Conservation (phyloP, 1,284 basidiomycete genomes). For the Austroboletus novae-zelandiae region DNA sequence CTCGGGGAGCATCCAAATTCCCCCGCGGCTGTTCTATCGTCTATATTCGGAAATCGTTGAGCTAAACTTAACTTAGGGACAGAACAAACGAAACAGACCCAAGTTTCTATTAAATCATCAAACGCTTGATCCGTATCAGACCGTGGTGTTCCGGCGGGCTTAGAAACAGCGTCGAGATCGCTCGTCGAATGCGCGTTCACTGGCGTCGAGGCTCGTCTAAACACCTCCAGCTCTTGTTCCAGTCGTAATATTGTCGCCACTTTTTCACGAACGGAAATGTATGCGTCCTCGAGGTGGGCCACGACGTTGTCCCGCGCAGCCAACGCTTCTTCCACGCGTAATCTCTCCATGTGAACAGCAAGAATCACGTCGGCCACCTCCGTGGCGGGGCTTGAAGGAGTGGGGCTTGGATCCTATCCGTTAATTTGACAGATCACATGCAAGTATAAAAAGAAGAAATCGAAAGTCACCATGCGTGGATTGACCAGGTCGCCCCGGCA, state of each 20-base stretch:
- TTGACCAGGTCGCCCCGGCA: not conserved
- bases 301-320: constrained; percentile 65
- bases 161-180: not conserved
- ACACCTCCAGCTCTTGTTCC: constrained; percentile 39
- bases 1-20: not conserved
- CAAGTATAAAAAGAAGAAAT: not conserved
- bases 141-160: constrained; percentile 2
- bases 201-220: constrained; percentile 26
- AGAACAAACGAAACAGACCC: not conserved
- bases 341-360: constrained; percentile 53
- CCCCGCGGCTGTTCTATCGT: not conserved
- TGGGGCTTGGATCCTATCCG: constrained; percentile 12
- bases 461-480: constrained; percentile 17
- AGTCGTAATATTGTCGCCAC: constrained; percentile 48
- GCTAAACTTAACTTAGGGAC: not conserved
- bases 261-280: constrained; percentile 60
- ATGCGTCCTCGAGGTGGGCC: constrained; percentile 58
- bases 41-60: not conserved
- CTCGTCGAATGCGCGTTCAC: constrained; percentile 9
- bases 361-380: constrained; percentile 47
- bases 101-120: not conserved
- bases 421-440: constrained; percentile 3
- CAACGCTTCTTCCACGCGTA: constrained; percentile 57
- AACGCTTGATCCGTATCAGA: not conserved
- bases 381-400: not conserved